phyloP scores from a whole-genome alignment of 805 yeast genomes.

The Saccharomycopsis vini region DNA sequence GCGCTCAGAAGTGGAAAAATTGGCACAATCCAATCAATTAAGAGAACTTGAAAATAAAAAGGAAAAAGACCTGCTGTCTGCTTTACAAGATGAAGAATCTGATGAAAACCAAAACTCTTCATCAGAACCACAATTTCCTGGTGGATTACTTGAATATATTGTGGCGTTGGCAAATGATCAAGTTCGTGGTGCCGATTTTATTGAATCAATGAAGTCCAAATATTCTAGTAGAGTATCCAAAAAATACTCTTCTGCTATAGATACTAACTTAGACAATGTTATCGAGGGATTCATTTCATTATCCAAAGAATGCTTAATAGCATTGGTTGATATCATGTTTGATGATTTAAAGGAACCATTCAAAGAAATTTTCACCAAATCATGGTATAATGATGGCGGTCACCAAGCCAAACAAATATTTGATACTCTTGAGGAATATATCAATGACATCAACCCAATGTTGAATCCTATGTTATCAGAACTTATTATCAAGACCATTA shows the following conservation, averaged over 20 bases:
- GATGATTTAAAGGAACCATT: slow-evolving; percentile 63
- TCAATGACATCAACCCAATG: slow-evolving; percentile 50
- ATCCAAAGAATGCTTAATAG: slow-evolving; percentile 54
- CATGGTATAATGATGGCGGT: slow-evolving; percentile 57
- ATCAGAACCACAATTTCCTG: slow-evolving; percentile 43
- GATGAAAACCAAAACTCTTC: too few relatives aligned
- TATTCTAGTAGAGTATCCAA: slow-evolving; percentile 59
- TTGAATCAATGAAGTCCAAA: slow-evolving; percentile 61
- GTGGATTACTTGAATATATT: slow-evolving; percentile 73
- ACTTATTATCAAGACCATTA: slow-evolving; percentile 42
- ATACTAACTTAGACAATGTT: slow-evolving; percentile 48
- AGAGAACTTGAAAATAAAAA: slow-evolving; percentile 28
- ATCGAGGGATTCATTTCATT: slow-evolving; percentile 74
- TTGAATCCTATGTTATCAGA: slow-evolving; percentile 47
- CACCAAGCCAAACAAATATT: slow-evolving; percentile 51
- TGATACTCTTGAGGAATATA: slow-evolving; percentile 69
- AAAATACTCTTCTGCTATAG: slow-evolving; percentile 51
- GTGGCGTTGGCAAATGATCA: slow-evolving; percentile 83
- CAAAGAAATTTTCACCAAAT: slow-evolving; percentile 50
- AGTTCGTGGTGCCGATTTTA: slow-evolving; percentile 56
- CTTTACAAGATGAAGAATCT: background rate
- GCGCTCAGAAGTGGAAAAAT: slow-evolving; percentile 39
- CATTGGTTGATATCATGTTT: slow-evolving; percentile 50
- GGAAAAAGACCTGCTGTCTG: slow-evolving; percentile 26
- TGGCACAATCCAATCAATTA: slow-evolving; percentile 23